phyloP scores from a whole-genome alignment of 176 grass and related monocot genomes.

The Oryza officinalis region DNA sequence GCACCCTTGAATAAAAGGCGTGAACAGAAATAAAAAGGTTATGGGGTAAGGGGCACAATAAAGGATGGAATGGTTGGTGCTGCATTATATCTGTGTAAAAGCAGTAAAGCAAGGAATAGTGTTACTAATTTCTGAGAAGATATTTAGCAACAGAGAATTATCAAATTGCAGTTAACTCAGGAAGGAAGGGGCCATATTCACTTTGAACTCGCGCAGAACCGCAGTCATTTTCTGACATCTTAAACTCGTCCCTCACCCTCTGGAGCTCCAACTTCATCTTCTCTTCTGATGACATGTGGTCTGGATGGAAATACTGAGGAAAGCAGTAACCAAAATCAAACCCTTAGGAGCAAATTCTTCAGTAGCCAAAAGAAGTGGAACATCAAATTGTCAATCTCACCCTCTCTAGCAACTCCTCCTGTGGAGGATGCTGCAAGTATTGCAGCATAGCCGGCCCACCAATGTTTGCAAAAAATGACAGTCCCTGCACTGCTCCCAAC shows the following conservation, averaged over 20 bases:
- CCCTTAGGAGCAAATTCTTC: not conserved
- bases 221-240: conserved; percentile 91
- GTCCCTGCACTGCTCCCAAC: conserved; percentile 30
- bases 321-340: conserved; percentile 26
- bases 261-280: conserved; percentile 93
- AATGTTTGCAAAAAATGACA: conserved; percentile 40
- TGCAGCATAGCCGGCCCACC: conserved; percentile 22
- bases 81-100: not conserved
- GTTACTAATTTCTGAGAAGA: not conserved
- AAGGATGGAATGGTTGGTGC: not conserved
- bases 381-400: conserved; percentile 39
- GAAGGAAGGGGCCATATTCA: conserved; percentile 22
- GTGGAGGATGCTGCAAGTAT: conserved; percentile 48
- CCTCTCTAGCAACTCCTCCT: conserved; percentile 83
- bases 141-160: conserved; percentile 8
- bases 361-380: not conserved
- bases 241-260: conserved; percentile 88
- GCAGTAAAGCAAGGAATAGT: not conserved
- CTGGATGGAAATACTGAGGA: conserved; percentile 90
- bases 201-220: conserved; percentile 93
- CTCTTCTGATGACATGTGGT: conserved; percentile 90
- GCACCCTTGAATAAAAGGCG: not conserved
- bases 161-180: not conserved
- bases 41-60: not conserved
- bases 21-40: not conserved